These are phyloP conservation scores for Davidsoniella australis DNA, from an alignment of 2,329 filamentous ascomycete genomes.

Conservation along the genomic window DNA sequence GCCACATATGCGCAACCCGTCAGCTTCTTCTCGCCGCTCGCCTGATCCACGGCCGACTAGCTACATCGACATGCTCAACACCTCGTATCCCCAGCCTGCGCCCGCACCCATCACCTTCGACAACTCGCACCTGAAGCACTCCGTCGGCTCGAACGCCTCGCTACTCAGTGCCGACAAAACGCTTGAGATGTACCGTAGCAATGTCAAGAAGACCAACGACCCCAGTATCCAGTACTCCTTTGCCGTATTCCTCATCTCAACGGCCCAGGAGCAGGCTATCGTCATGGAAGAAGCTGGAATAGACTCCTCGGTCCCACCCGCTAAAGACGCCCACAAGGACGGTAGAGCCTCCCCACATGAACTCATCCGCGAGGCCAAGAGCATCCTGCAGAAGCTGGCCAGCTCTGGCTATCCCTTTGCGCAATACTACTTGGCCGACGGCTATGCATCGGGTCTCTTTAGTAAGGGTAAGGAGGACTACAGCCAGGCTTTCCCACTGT, in stretches of 20 bases:
- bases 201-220: conserved; percentile 94
- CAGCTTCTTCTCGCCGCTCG: conserved; percentile 34
- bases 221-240: conserved; percentile 87
- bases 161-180: conserved; percentile 84
- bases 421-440: conserved; percentile 92
- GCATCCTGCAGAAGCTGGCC: conserved; percentile 70
- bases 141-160: conserved; percentile 77
- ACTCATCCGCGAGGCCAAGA: conserved; percentile 70
- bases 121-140: conserved; percentile 62
- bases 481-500: conserved; percentile 79
- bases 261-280: conserved; percentile 61
- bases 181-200: conserved; percentile 90
- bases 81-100: conserved; percentile 64
- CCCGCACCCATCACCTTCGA: conserved; percentile 53
- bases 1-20: conserved; percentile 29
- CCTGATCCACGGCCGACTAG: conserved; percentile 36
- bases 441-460: conserved; percentile 85
- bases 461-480: conserved; percentile 89
- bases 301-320: conserved; percentile 13
- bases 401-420: conserved; percentile 89
- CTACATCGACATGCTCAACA: conserved; percentile 44
- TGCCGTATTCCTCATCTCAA: conserved; percentile 81
- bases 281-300: conserved; percentile 29
- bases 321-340: conserved; percentile 19
- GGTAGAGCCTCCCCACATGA: conserved; percentile 40